Percentiles rank a stretch among this genome's conserved stretches.
phyloP scores from a whole-genome alignment of 2,329 filamentous ascomycete genomes.

The Sarocladium brachiariae region DNA sequence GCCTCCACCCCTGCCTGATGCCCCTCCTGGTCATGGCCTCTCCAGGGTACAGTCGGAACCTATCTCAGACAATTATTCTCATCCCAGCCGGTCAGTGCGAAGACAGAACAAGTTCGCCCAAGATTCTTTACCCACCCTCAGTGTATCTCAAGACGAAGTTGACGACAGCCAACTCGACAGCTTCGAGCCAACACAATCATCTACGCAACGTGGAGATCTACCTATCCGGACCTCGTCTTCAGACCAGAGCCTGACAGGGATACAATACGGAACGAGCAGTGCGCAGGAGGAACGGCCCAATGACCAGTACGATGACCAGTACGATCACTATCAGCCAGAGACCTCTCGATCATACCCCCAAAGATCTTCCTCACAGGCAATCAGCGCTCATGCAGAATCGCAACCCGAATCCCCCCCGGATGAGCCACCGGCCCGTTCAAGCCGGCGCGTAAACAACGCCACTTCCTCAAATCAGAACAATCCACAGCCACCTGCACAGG shows the following conservation, averaged over 20 bases:
- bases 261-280: not conserved
- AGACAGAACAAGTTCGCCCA: slow-evolving; percentile 43
- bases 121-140: slow-evolving; percentile 35
- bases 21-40: slow-evolving; percentile 45
- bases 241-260: not conserved
- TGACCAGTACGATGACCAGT: slow-evolving; percentile 1
- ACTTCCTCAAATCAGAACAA: slow-evolving; percentile 7
- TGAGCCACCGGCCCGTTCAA: slow-evolving; percentile 42
- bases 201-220: slow-evolving; percentile 22
- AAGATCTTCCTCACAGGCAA: slow-evolving; percentile 47
- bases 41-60: slow-evolving; percentile 66
- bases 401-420: slow-evolving; percentile 25
- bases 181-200: slow-evolving; percentile 51
- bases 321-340: not conserved
- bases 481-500: slow-evolving; percentile 15
- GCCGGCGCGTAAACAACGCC: slow-evolving; percentile 22
- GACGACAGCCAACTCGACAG: not conserved
- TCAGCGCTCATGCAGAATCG: slow-evolving; percentile 25
- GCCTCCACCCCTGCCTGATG: slow-evolving; percentile 32
- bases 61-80: slow-evolving; percentile 45
- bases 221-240: slow-evolving; percentile 2
- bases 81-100: slow-evolving; percentile 43
- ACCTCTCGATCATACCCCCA: slow-evolving; percentile 37
- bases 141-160: not conserved
- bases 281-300: not conserved